phyloP scores from a whole-genome alignment of 163 green algal genomes.

The Chloromonas sp. region DNA sequence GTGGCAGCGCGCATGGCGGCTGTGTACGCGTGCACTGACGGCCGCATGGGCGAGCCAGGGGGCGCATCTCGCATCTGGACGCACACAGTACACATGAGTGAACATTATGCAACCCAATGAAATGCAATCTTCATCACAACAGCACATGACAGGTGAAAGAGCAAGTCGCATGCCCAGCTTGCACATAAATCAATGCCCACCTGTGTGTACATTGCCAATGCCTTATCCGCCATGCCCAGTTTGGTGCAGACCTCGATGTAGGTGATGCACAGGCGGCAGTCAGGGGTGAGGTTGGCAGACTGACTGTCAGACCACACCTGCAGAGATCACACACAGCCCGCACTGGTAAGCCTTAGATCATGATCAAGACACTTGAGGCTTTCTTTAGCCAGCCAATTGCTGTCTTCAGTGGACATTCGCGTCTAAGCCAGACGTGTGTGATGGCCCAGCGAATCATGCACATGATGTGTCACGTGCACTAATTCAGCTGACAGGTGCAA shows the following conservation, averaged over 20 bases:
- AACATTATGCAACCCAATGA: background rate
- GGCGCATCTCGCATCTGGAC: conserved; percentile 48
- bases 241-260: conserved; percentile 77
- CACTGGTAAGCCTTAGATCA: too few relatives aligned
- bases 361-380: too few relatives aligned
- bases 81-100: background rate
- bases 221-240: conserved; percentile 56
- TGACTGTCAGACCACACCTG: conserved; percentile 60
- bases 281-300: conserved; percentile 35
- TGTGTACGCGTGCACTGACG: conserved; percentile 78
- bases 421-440: too few relatives aligned
- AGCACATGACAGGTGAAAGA: background rate
- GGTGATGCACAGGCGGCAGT: conserved; percentile 78
- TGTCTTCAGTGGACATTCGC: too few relatives aligned
- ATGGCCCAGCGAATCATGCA: too few relatives aligned
- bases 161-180: background rate
- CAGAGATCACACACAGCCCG: conserved; percentile 21
- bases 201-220: conserved; percentile 43
- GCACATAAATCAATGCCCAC: background rate
- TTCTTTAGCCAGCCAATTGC: too few relatives aligned
- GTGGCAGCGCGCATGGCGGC: conserved; percentile 79
- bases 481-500: background rate
- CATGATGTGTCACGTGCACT: too few relatives aligned
- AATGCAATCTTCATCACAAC: background rate
- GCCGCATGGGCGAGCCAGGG: conserved; percentile 48